phyloP scores from a whole-genome alignment of 2,329 filamentous ascomycete genomes.

The Allantophomopsis lycopodina region DNA sequence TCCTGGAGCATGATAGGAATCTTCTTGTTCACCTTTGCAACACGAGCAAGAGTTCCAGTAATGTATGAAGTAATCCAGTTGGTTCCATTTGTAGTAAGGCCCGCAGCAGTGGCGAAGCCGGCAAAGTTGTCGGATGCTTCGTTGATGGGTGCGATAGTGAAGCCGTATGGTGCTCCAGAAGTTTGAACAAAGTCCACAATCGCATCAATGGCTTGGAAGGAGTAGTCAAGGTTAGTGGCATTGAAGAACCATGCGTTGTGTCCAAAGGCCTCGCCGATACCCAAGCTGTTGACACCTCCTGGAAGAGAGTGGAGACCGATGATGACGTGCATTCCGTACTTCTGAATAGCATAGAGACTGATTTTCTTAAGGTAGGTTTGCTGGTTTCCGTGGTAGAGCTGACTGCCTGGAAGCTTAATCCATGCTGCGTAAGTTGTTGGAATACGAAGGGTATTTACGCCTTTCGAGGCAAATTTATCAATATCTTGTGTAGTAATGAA shows the following conservation, averaged over 20 bases:
- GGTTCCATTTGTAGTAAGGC: constrained; percentile 15
- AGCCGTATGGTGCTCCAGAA: constrained; percentile 16
- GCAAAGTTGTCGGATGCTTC: constrained; percentile 21
- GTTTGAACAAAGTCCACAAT: constrained; percentile 18
- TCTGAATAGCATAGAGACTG: constrained; percentile 19
- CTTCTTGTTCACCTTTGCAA: constrained; percentile 13
- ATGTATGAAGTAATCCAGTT: constrained; percentile 20
- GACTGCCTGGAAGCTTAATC: constrained; percentile 19
- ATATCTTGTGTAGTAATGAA: constrained; percentile 15
- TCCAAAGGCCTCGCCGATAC: constrained; percentile 17
- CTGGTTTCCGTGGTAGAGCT: constrained; percentile 20
- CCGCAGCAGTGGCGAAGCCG: constrained; percentile 18
- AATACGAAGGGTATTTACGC: constrained; percentile 20
- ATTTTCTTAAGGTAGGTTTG: constrained; percentile 15
- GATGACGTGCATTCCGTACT: too few relatives aligned
- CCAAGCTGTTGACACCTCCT: constrained; percentile 13
- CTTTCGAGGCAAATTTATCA: constrained; percentile 18
- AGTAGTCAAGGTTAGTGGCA: constrained; percentile 19
- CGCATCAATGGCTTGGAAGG: constrained; percentile 17
- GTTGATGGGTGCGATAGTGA: constrained; percentile 23
- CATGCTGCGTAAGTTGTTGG: constrained; percentile 22
- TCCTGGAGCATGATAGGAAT: constrained; percentile 21
- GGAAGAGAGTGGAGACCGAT: too few relatives aligned
- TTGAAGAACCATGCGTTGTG: constrained; percentile 22
- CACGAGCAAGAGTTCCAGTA: constrained; percentile 13